Percentiles rank a stretch among this genome's conserved stretches.
These are phyloP conservation scores for Lentinula sp. DNA, from an alignment of 768 basidiomycete genomes.

Conservation along the genomic window DNA sequence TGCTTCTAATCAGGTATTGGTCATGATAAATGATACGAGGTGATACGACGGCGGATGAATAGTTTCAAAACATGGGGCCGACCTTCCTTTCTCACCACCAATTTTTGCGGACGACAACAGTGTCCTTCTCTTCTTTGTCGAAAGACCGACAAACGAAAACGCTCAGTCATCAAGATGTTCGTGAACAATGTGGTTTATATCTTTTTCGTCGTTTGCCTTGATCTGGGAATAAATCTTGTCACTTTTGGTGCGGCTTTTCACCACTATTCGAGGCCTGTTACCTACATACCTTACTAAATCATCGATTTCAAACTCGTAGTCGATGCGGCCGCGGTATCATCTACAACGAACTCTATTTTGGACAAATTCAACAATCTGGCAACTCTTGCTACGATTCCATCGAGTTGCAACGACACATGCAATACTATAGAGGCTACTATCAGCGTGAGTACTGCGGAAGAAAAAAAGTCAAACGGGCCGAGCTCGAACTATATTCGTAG, in stretches of 20 bases:
- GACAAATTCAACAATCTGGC: background rate
- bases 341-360: background rate
- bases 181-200: background rate
- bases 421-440: constrained; percentile 1
- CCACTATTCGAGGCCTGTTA: background rate
- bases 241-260: background rate
- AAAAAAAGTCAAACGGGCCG: background rate
- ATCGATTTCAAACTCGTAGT: background rate
- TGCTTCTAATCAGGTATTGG: background rate
- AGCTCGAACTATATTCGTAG: background rate
- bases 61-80: background rate
- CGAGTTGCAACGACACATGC: constrained; percentile 4
- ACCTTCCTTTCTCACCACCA: background rate
- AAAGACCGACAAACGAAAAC: background rate
- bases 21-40: background rate
- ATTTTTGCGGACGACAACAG: background rate
- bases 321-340: background rate
- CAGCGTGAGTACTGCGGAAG: background rate
- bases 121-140: background rate
- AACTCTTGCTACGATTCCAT: background rate
- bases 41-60: background rate
- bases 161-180: background rate
- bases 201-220: background rate
- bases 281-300: too few relatives aligned
- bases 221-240: background rate